These are phyloP conservation scores for Neolentinus lepideus DNA, from an alignment of 1,284 basidiomycete species.

Conservation along the genomic window DNA sequence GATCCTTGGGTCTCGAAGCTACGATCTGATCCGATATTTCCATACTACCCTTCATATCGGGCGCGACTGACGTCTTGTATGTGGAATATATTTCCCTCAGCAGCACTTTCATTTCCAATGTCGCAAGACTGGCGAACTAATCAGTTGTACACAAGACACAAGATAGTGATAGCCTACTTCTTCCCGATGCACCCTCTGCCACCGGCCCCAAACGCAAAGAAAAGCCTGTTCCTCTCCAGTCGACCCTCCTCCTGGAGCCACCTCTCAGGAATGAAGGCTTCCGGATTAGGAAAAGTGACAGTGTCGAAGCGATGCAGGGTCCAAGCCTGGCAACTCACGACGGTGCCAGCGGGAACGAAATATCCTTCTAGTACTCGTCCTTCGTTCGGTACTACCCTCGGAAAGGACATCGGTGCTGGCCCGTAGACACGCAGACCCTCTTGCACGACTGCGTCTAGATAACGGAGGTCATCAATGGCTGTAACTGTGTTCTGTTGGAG, in stretches of 20 bases:
- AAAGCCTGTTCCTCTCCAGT: background rate
- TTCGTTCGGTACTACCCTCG: constrained; percentile 18
- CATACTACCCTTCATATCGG: constrained; percentile 17
- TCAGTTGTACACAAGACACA: background rate
- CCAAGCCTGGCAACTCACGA: background rate
- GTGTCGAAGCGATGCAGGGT: background rate
- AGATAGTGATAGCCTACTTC: background rate
- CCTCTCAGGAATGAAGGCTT: background rate
- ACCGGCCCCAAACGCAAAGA: background rate
- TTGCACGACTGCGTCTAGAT: constrained; percentile 27
- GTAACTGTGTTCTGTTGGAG: background rate
- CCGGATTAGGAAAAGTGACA: background rate
- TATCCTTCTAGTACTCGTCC: background rate
- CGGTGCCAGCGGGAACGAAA: background rate
- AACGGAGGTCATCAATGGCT: constrained; percentile 15
- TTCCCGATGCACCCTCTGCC: background rate
- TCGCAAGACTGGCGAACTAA: constrained; percentile 10
- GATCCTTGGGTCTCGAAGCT: constrained; percentile 15
- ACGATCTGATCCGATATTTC: constrained; percentile 17
- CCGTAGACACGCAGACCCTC: constrained; percentile 21
- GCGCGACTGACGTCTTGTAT: constrained; percentile 14
- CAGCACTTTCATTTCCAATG: constrained; percentile 19
- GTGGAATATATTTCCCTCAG: constrained; percentile 15
- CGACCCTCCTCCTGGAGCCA: background rate
- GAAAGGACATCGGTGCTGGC: constrained; percentile 12